These are phyloP conservation scores for Hippophae rhamnoides DNA, from an alignment of 306 rosid genomes.

Conservation along the genomic window DNA sequence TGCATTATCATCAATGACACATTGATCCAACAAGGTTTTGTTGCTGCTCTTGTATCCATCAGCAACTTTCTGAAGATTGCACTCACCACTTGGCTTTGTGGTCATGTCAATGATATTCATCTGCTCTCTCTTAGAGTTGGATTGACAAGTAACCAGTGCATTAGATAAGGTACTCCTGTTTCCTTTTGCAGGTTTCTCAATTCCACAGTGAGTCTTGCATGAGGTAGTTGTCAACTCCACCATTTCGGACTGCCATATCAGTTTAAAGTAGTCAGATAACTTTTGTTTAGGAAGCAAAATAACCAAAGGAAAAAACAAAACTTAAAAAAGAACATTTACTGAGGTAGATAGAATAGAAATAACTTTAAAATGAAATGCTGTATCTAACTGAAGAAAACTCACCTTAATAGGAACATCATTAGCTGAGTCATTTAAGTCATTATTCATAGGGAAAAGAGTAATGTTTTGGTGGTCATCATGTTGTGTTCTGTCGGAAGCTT, in stretches of 20 bases:
- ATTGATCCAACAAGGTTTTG: slow-evolving; percentile 26
- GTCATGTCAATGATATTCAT: no score
- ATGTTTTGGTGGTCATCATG: slow-evolving; percentile 20
- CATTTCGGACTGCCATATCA: slow-evolving; percentile 35
- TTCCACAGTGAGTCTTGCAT: slow-evolving; percentile 20
- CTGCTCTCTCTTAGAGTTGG: no score
- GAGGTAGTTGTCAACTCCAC: slow-evolving; percentile 22
- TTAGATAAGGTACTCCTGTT: background rate
- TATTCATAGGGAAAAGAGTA: slow-evolving; percentile 10
- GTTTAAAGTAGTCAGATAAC: slow-evolving; percentile 16
- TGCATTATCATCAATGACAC: slow-evolving; percentile 13
- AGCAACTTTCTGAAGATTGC: slow-evolving; percentile 9
- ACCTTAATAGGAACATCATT: slow-evolving; percentile 30
- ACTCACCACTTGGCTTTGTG: no score
- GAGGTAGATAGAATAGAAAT: background rate
- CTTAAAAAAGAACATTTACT: background rate
- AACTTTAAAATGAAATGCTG: slow-evolving; percentile 4
- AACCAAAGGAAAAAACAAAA: background rate
- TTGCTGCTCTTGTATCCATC: slow-evolving; percentile 19
- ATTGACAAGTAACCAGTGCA: no score
- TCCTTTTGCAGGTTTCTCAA: slow-evolving; percentile 22
- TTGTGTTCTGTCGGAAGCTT: slow-evolving; percentile 16
- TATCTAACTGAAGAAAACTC: slow-evolving; percentile 15
- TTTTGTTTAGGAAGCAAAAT: slow-evolving; percentile 1
- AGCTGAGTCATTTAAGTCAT: slow-evolving; percentile 28